Percentiles rank a stretch among this genome's conserved stretches.
These are phyloP conservation scores for Agaricus blazei DNA, from an alignment of 768 basidiomycete genomes.

Conservation along the genomic window DNA sequence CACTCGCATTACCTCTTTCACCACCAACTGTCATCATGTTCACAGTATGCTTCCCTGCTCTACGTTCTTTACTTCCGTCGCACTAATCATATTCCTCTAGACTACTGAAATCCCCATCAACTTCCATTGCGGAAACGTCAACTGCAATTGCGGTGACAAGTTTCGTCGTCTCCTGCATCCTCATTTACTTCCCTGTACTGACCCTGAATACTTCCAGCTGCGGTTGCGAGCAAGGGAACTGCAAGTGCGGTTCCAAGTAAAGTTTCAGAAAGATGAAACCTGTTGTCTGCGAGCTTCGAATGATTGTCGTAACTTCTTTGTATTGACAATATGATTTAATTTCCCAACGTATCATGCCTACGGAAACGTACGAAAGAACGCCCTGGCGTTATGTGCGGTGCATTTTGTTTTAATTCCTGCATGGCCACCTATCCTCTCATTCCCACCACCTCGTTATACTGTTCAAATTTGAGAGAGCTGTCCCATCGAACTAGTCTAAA, in stretches of 20 bases:
- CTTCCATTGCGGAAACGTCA: constrained; percentile 2
- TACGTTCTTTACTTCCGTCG: neutral
- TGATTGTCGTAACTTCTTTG: neutral
- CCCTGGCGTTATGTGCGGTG: no score
- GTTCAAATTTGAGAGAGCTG: no score
- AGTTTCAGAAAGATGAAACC: neutral
- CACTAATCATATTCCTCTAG: neutral
- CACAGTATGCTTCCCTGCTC: neutral
- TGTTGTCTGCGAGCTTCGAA: neutral
- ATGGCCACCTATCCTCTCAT: no score
- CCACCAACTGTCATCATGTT: neutral
- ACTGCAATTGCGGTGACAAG: constrained; percentile 7
- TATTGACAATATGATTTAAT: neutral
- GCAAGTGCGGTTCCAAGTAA: constrained; percentile 7
- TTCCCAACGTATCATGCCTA: no score
- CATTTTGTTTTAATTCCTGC: no score
- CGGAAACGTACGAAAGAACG: no score
- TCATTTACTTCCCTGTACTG: neutral
- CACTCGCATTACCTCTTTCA: neutral
- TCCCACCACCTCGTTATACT: no score
- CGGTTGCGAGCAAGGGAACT: constrained; percentile 5
- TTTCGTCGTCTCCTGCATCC: neutral
- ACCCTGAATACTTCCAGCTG: neutral
- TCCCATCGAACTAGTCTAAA: no score
- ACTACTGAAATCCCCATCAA: neutral